Evolutionary conservation across 2,329 filamentous ascomycete species (phyloP).

Genomic region (Cadophora gregata): DNA sequence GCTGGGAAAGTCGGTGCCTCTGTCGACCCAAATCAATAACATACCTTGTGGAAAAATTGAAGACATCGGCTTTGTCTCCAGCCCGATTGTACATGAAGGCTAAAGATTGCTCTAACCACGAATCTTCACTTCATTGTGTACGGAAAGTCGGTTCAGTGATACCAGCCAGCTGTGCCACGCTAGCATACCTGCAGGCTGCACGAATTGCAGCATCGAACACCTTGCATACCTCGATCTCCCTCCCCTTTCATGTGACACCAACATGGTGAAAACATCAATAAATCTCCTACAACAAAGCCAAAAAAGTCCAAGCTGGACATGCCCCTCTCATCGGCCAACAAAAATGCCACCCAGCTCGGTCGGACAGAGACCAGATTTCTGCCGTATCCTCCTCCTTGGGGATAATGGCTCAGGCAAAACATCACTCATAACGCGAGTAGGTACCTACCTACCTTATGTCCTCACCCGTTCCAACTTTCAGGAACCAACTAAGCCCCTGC

Average conservation of each 20-base stretch:
- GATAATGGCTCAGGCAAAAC: constrained; percentile 4
- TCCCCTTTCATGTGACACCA: not conserved
- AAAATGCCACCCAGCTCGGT: not conserved
- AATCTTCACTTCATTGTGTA: too few relatives aligned
- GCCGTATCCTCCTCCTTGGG: not conserved
- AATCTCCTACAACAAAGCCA: too few relatives aligned
- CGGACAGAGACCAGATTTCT: constrained; percentile 6
- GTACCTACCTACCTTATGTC: not conserved
- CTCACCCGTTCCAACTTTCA: not conserved
- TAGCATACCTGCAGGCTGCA: constrained; percentile 2
- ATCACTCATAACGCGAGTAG: not conserved
- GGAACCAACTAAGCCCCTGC: not conserved
- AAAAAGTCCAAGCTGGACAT: not conserved
- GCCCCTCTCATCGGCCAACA: not conserved
- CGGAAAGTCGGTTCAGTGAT: too few relatives aligned
- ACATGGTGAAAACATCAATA: not conserved
- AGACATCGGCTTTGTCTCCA: too few relatives aligned
- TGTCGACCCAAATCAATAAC: too few relatives aligned
- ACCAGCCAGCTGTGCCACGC: not conserved
- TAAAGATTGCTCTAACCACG: too few relatives aligned
- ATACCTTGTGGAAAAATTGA: too few relatives aligned
- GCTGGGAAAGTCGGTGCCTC: not conserved
- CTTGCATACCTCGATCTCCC: not conserved
- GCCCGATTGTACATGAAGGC: too few relatives aligned
- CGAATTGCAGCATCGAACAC: not conserved